These are phyloP conservation scores for Backusella mclennaniae DNA, from an alignment of 192 early-diverging fungal genomes.

Conservation along the genomic window DNA sequence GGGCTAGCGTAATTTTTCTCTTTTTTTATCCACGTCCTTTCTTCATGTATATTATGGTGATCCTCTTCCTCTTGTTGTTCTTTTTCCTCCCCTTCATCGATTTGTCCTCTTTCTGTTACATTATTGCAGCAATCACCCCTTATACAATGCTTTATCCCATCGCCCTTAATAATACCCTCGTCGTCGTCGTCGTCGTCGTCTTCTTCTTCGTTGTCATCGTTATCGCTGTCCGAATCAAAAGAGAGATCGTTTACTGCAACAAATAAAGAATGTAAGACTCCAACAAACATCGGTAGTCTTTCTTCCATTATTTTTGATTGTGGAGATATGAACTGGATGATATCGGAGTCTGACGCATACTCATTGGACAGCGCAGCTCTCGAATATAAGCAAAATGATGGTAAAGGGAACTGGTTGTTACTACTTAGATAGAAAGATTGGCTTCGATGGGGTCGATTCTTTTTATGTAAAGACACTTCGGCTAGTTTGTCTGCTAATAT, in stretches of 20 bases:
- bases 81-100: neutral
- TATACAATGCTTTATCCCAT: neutral
- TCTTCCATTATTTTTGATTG: neutral
- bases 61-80: neutral
- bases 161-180: neutral
- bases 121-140: neutral
- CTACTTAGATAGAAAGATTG: neutral
- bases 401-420: neutral
- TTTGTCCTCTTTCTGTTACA: neutral
- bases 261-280: conserved; percentile 12
- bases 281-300: conserved; percentile 12
- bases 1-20: neutral
- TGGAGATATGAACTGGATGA: conserved; percentile 7
- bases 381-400: conserved; percentile 8
- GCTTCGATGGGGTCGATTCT: neutral
- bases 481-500: neutral
- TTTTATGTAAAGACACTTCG: neutral
- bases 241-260: neutral
- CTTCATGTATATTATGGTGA: neutral
- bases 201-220: neutral
- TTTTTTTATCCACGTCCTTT: neutral
- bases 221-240: neutral
- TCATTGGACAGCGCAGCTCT: neutral
- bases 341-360: conserved; percentile 4
- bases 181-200: neutral